Base-by-base conservation (phyloP, 805 yeast species). In the Allodekkera sacchari region DNA sequence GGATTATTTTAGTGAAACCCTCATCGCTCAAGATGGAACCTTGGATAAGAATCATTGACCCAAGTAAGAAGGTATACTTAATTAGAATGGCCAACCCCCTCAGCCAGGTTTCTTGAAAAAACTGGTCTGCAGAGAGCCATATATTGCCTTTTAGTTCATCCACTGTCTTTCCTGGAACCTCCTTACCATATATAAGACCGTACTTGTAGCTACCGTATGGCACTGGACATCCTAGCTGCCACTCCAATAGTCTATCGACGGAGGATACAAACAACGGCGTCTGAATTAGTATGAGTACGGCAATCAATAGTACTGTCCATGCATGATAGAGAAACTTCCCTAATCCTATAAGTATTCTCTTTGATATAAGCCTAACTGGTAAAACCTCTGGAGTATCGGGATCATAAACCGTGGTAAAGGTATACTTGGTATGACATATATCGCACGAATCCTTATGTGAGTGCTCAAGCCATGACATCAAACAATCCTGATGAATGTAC, bases 401-500 rank as follows among this genome's bases (percentile, higher is more conserved):
- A 21, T 61, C 53, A 35, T 64, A 69, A 0, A 67, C 55, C 15
- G 61, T 50, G 47, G 32, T 57, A 40, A 39, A 83, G 34, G 64
- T 66, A 55, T 81, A 87, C 18, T 75, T 71, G 22, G 81, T 64
- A 46, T 85, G 80, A 54, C 97, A 92, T 25, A 92, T 82, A 53
- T 89, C 97, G 66, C 97, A 92, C 23, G 71, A 65, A 21, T 68
- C 67, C 37, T 77, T 74, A 31, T 70, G 64, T 13, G 83, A 64
- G 50, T 75, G 87, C 31, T 68, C 64, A 25, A 92, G 68, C 98
- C 98, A 89, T 48, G 84, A 92, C 46, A 76, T 61, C 28, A 89
- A 58, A 55, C 99, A 92, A 34, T 81, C 94, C 54, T 89, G 94
- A 54, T 92, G 99, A 33, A 92, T 83, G 48, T 77, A 88, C 52